These are phyloP conservation scores for Phytophthora sp. DNA, from an alignment of 352 stramenopile genomes.

Conservation along the genomic window DNA sequence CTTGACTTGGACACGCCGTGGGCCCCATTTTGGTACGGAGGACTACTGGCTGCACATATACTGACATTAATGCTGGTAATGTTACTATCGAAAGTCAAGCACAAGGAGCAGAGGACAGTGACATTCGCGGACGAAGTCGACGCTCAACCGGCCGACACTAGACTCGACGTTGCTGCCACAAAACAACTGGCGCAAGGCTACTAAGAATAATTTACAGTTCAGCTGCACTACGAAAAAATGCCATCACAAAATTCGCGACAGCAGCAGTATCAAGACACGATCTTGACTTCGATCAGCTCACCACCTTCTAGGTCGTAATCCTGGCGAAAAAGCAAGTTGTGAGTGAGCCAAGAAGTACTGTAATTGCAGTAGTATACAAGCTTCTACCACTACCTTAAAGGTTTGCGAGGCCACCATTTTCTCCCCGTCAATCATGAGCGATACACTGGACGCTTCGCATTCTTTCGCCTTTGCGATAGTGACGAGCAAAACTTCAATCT, in stretches of 20 bases:
- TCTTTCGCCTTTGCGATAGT: constrained; percentile 33
- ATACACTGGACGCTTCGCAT: constrained; percentile 35
- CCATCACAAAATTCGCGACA: neutral
- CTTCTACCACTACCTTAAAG: constrained; percentile 46
- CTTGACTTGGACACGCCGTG: constrained; percentile 72
- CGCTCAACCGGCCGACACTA: neutral
- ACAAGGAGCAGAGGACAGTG: constrained; percentile 16
- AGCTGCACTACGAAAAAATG: constrained; percentile 1
- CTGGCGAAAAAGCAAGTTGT: constrained; percentile 29
- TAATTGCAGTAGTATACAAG: neutral
- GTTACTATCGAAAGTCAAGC: constrained; percentile 56
- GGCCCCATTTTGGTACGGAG: constrained; percentile 75
- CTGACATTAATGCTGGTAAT: constrained; percentile 46
- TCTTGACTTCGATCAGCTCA: constrained; percentile 71
- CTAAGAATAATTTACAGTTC: constrained; percentile 31
- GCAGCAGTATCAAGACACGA: constrained; percentile 28
- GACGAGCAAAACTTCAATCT: constrained; percentile 51
- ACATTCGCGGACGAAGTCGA: constrained; percentile 13
- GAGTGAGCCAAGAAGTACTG: constrained; percentile 4
- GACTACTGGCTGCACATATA: constrained; percentile 60
- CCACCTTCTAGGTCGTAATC: constrained; percentile 73
- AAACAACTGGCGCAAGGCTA: neutral
- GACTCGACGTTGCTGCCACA: too few species aligned
- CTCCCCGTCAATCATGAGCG: constrained; percentile 60
- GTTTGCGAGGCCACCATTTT: constrained; percentile 46